A percentile compares a stretch with the other conserved stretches of the same genome.
Evolutionary conservation across 345 rosid species (phyloP).

Genomic region (Linum tenue): DNA sequence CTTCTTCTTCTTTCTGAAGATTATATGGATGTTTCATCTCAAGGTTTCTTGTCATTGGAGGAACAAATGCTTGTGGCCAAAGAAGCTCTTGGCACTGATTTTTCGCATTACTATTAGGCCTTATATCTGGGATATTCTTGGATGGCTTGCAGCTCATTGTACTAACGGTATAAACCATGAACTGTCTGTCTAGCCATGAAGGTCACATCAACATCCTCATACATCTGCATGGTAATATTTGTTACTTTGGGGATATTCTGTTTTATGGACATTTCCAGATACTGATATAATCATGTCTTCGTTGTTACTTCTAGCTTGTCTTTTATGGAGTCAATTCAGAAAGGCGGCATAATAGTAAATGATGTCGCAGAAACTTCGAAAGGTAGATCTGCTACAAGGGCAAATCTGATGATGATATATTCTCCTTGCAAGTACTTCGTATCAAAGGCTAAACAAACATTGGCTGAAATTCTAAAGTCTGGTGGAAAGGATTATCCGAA

Average conservation of each 20-base stretch:
- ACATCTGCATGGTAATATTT: slow-evolving; percentile 57
- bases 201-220: slow-evolving; percentile 40
- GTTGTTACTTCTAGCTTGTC: slow-evolving; percentile 45
- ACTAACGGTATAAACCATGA: slow-evolving; percentile 37
- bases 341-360: slow-evolving; percentile 47
- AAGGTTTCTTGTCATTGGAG: slow-evolving; percentile 30
- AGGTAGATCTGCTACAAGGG: slow-evolving; percentile 55
- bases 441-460: slow-evolving; percentile 36
- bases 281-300: neutral
- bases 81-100: slow-evolving; percentile 38
- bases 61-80: slow-evolving; percentile 45
- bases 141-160: slow-evolving; percentile 69
- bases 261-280: neutral
- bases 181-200: slow-evolving; percentile 27
- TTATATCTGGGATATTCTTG: slow-evolving; percentile 76
- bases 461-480: slow-evolving; percentile 42
- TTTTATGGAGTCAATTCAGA: slow-evolving; percentile 47
- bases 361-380: slow-evolving; percentile 31
- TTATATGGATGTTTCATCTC: slow-evolving; percentile 23
- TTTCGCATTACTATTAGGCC: slow-evolving; percentile 54
- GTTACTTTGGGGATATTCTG: neutral
- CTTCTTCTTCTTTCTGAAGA: slow-evolving; percentile 51
- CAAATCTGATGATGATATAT: slow-evolving; percentile 69
- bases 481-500: slow-evolving; percentile 34
- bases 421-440: slow-evolving; percentile 59